A percentile compares a stretch with the other conserved stretches of the same genome.
Evolutionary conservation across 345 rosid species (phyloP).

Genomic region (Syzygium grande): DNA sequence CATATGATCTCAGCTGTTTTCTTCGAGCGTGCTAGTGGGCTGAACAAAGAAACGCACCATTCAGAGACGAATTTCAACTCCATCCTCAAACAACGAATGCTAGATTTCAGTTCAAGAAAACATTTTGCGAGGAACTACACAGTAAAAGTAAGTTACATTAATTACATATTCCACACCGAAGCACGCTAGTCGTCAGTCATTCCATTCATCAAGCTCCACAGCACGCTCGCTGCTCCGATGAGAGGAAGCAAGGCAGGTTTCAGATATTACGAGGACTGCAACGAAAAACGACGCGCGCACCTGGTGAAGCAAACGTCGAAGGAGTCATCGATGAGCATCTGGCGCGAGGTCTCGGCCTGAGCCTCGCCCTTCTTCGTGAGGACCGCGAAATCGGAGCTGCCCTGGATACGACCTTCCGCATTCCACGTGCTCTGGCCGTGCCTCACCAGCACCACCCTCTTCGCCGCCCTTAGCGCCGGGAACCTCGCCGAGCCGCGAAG

Average conservation of each 20-base stretch:
- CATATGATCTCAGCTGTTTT: slow-evolving; percentile 84
- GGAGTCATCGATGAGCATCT: slow-evolving; percentile 73
- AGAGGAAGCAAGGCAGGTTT: not conserved
- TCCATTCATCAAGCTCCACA: not conserved
- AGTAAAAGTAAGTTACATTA: too few relatives aligned
- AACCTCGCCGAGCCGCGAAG: slow-evolving; percentile 23
- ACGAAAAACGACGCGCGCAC: slow-evolving; percentile 10
- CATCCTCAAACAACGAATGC: not conserved
- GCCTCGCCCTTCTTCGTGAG: slow-evolving; percentile 83
- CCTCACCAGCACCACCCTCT: slow-evolving; percentile 85
- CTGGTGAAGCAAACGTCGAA: slow-evolving; percentile 83
- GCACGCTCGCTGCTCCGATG: not conserved
- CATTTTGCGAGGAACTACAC: not conserved
- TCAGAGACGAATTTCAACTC: not conserved
- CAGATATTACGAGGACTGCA: not conserved
- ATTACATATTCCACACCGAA: too few relatives aligned
- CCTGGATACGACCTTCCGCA: slow-evolving; percentile 89
- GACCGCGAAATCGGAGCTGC: slow-evolving; percentile 81
- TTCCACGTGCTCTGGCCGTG: slow-evolving; percentile 99
- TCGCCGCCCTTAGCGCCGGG: slow-evolving; percentile 43
- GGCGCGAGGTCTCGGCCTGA: slow-evolving; percentile 86
- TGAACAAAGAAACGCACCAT: slow-evolving; percentile 3
- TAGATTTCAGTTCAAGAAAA: not conserved
- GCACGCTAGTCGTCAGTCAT: not conserved
- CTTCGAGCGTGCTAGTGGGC: slow-evolving; percentile 78